Evolutionary conservation across 2,329 filamentous ascomycete species (phyloP).

Genomic region (Fusarium sp.): DNA sequence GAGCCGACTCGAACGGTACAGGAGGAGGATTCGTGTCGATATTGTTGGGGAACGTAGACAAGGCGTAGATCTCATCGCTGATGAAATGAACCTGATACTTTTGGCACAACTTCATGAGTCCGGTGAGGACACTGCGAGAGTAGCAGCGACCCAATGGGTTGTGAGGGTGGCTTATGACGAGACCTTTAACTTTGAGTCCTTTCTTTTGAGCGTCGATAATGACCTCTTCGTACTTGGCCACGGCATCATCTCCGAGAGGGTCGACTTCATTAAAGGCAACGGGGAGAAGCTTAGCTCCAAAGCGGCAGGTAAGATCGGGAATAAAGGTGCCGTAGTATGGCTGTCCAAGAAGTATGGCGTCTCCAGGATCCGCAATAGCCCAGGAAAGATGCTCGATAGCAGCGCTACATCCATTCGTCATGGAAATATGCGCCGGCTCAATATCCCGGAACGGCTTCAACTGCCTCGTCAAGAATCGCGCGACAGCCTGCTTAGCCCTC

Average conservation of each 20-base stretch:
- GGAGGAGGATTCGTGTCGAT: slow-evolving; percentile 43
- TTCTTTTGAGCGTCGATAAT: slow-evolving; percentile 52
- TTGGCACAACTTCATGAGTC: slow-evolving; percentile 60
- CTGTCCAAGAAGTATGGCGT: slow-evolving; percentile 56
- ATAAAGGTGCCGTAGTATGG: slow-evolving; percentile 63
- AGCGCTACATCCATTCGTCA: slow-evolving; percentile 56
- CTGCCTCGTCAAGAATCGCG: slow-evolving; percentile 52
- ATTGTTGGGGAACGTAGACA: slow-evolving; percentile 62
- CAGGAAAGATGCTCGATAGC: slow-evolving; percentile 57
- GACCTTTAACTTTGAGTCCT: slow-evolving; percentile 57
- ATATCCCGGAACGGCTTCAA: slow-evolving; percentile 48
- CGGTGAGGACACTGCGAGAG: slow-evolving; percentile 52
- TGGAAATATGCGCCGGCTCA: slow-evolving; percentile 49
- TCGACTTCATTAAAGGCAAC: slow-evolving; percentile 59
- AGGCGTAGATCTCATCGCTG: slow-evolving; percentile 63
- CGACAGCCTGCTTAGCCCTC: slow-evolving; percentile 47
- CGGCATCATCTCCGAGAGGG: slow-evolving; percentile 56
- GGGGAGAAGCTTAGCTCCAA: slow-evolving; percentile 55
- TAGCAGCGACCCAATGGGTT: slow-evolving; percentile 66
- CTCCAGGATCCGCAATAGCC: slow-evolving; percentile 55
- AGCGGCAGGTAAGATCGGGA: slow-evolving; percentile 57
- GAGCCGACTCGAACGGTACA: slow-evolving; percentile 58
- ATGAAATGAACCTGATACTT: slow-evolving; percentile 65
- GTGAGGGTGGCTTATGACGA: slow-evolving; percentile 65
- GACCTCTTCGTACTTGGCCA: slow-evolving; percentile 59